Conservation (phyloP, 306 rosid species). For the Delonix regia region DNA sequence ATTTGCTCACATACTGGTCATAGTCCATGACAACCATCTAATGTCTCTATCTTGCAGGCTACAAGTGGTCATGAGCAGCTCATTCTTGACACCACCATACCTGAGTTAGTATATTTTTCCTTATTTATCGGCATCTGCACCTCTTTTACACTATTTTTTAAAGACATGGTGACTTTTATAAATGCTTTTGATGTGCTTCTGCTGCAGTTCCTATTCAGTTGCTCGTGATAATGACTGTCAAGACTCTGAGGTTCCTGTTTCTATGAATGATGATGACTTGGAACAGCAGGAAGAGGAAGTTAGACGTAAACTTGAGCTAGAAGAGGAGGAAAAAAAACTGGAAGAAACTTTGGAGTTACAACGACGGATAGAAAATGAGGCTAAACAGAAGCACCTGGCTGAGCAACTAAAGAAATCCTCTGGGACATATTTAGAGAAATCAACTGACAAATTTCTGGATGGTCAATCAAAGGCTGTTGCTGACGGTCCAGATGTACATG, state of each 20-base stretch:
- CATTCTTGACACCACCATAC: slow-evolving; percentile 46
- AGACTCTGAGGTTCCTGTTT: slow-evolving; percentile 56
- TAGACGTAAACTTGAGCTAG: slow-evolving; percentile 77
- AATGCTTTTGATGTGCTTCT: slow-evolving; percentile 37
- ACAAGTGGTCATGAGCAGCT: slow-evolving; percentile 51
- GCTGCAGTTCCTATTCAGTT: slow-evolving; percentile 66
- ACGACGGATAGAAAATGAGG: slow-evolving; percentile 86
- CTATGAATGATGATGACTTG: slow-evolving; percentile 55
- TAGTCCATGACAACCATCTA: slow-evolving; percentile 34
- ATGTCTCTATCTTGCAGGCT: slow-evolving; percentile 56
- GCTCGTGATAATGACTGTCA: slow-evolving; percentile 55
- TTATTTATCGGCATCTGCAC: slow-evolving; percentile 26
- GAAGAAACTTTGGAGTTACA: slow-evolving; percentile 94
- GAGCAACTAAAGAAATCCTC: slow-evolving; percentile 79
- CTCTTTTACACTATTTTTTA: slow-evolving; percentile 4
- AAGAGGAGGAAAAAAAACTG: slow-evolving; percentile 91
- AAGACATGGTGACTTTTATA: slow-evolving; percentile 21
- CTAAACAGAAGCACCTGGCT: slow-evolving; percentile 90
- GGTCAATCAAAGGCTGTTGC: slow-evolving; percentile 39
- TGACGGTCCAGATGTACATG: slow-evolving; percentile 45
- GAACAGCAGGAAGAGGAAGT: slow-evolving; percentile 77
- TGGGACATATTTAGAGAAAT: slow-evolving; percentile 49
- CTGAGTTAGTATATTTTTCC: slow-evolving; percentile 53
- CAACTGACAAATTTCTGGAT: slow-evolving; percentile 46
- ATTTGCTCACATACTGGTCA: slow-evolving; percentile 39